Conservation (phyloP, 345 rosid genomes). For the Chamaenerion angustifolium region DNA sequence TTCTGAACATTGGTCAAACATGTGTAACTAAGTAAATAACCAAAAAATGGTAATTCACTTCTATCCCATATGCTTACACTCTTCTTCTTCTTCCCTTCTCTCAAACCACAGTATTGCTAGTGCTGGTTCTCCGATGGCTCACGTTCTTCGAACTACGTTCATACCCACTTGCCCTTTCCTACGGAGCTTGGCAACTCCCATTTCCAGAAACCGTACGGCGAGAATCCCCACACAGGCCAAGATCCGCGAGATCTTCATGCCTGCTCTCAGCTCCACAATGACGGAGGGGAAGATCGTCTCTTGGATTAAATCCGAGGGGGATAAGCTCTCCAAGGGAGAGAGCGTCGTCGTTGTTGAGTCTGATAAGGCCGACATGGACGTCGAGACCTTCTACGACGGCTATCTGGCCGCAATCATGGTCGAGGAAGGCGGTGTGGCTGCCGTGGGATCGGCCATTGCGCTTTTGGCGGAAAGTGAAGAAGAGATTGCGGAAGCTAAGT, state of each 20-base stretch:
- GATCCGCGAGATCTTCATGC: slow-evolving; percentile 96
- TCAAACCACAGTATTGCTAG: too few species aligned
- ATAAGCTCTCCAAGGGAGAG: slow-evolving; percentile 70
- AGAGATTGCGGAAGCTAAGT: slow-evolving; percentile 57
- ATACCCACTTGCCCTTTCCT: slow-evolving; percentile 27
- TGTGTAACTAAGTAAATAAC: too few species aligned
- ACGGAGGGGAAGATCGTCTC: slow-evolving; percentile 90
- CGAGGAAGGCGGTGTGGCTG: slow-evolving; percentile 80
- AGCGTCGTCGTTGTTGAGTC: slow-evolving; percentile 91
- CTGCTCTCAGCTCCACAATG: slow-evolving; percentile 91
- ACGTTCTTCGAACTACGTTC: slow-evolving; percentile 45
- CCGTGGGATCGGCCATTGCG: slow-evolving; percentile 88
- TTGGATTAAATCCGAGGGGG: slow-evolving; percentile 85
- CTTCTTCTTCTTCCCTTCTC: too few species aligned
- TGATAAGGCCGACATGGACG: slow-evolving; percentile 96
- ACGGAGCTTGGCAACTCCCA: not conserved
- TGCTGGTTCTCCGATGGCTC: slow-evolving; percentile 27
- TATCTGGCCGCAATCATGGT: slow-evolving; percentile 82
- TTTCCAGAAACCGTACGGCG: slow-evolving; percentile 6
- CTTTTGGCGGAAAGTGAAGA: slow-evolving; percentile 58
- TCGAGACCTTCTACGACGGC: slow-evolving; percentile 82
- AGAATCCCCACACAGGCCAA: slow-evolving; percentile 31
- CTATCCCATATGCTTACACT: too few species aligned
- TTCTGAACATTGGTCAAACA: too few species aligned
- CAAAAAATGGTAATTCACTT: too few species aligned